Evolutionary conservation across 208 protist species (phyloP).

Genomic region (Trypanosoma conorhini): DNA sequence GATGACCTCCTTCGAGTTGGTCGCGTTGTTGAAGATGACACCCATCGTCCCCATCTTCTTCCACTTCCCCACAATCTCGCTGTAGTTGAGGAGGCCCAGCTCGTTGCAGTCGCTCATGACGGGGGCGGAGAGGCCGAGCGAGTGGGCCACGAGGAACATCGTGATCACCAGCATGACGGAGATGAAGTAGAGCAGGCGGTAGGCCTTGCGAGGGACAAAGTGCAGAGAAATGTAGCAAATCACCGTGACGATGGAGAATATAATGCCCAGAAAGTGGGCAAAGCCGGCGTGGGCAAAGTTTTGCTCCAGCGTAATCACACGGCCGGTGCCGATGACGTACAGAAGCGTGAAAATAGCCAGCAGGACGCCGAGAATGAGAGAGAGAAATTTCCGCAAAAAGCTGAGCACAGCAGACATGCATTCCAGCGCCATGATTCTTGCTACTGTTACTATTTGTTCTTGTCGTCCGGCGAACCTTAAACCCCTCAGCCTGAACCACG

Average conservation of each 20-base stretch:
- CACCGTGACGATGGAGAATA: conserved; percentile 51
- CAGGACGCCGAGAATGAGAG: conserved; percentile 65
- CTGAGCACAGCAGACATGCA: conserved; percentile 14
- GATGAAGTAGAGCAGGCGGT: conserved; percentile 79
- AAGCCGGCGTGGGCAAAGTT: conserved; percentile 63
- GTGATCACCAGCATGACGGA: conserved; percentile 57
- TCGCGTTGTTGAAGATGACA: conserved; percentile 19
- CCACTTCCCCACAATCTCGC: conserved; percentile 26
- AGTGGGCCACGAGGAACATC: conserved; percentile 66
- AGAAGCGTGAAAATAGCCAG: conserved; percentile 63
- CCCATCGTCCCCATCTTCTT: conserved; percentile 14
- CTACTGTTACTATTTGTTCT: neutral
- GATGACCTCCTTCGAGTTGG: conserved; percentile 36
- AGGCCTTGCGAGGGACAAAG: conserved; percentile 77
- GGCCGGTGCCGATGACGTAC: conserved; percentile 60
- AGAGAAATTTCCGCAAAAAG: conserved; percentile 81
- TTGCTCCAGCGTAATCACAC: conserved; percentile 47
- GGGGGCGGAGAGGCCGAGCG: conserved; percentile 58
- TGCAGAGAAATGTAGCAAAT: conserved; percentile 73
- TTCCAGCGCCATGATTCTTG: neutral
- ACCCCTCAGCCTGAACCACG: no score
- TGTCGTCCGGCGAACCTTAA: no score
- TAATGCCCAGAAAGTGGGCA: conserved; percentile 73
- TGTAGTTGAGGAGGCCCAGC: conserved; percentile 26
- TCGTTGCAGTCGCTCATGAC: conserved; percentile 62